Conservation (phyloP, 129 eudicot genomes). For the Escallonia rubra region DNA sequence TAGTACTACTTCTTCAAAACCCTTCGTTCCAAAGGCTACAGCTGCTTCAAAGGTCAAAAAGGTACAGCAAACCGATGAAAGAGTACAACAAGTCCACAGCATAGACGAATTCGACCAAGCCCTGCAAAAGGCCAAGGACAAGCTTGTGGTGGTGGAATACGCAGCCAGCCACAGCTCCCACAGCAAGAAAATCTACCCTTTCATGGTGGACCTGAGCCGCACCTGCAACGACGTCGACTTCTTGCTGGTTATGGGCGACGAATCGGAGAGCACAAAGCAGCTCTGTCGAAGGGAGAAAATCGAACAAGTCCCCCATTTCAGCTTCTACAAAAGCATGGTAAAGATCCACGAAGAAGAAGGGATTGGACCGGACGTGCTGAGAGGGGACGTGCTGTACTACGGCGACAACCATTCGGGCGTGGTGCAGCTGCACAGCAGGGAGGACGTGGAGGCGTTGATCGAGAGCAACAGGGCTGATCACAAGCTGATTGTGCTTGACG, state of each 20-base stretch:
- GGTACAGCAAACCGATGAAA: slow-evolving; percentile 23
- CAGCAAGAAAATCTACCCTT: slow-evolving; percentile 70
- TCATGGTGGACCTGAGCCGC: slow-evolving; percentile 74
- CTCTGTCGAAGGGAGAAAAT: slow-evolving; percentile 62
- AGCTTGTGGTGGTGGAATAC: slow-evolving; percentile 80
- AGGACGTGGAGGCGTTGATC: slow-evolving; percentile 68
- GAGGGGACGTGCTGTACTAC: slow-evolving; percentile 85
- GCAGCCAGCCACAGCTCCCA: slow-evolving; percentile 51
- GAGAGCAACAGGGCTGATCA: slow-evolving; percentile 46
- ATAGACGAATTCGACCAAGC: slow-evolving; percentile 69
- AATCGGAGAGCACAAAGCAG: slow-evolving; percentile 50
- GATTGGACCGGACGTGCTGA: slow-evolving; percentile 74
- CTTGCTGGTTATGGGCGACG: slow-evolving; percentile 80
- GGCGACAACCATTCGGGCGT: slow-evolving; percentile 87
- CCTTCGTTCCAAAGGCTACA: slow-evolving; percentile 18
- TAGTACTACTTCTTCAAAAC: background rate
- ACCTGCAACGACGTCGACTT: slow-evolving; percentile 87
- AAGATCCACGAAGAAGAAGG: slow-evolving; percentile 94
- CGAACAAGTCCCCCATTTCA: slow-evolving; percentile 77
- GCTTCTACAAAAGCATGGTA: slow-evolving; percentile 75
- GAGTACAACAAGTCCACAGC: slow-evolving; percentile 57
- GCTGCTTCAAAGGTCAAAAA: slow-evolving; percentile 21
- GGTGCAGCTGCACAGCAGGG: slow-evolving; percentile 69
- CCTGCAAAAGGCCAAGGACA: slow-evolving; percentile 50
- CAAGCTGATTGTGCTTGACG: slow-evolving; percentile 73